Conservation (phyloP, 768 basidiomycete genomes). For the Crucibulum laeve region DNA sequence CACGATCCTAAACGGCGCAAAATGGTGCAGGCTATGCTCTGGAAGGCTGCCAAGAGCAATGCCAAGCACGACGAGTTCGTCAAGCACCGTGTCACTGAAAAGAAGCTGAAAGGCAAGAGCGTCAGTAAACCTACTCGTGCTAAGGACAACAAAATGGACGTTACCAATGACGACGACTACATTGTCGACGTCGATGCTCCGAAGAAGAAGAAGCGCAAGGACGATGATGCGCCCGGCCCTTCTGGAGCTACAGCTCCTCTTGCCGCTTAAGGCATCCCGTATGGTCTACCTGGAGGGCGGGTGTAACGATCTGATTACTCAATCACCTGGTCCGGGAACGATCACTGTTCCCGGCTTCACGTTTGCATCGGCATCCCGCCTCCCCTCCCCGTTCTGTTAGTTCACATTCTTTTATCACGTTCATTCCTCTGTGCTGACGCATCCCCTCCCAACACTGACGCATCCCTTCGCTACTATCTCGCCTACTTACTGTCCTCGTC, state of each 20-base stretch:
- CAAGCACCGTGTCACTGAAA: background rate
- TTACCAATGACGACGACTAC: background rate
- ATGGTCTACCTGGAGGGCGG: background rate
- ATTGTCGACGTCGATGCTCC: background rate
- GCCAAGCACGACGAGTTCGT: background rate
- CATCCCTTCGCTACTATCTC: too few relatives aligned
- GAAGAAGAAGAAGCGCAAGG: background rate
- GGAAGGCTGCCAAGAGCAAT: background rate
- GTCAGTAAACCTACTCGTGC: background rate
- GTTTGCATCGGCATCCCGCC: too few relatives aligned
- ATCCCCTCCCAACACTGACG: too few relatives aligned
- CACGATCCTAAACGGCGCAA: background rate
- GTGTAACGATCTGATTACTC: background rate
- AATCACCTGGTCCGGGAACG: too few relatives aligned
- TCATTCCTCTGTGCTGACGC: too few relatives aligned
- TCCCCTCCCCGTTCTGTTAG: too few relatives aligned
- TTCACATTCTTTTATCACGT: too few relatives aligned
- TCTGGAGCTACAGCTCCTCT: background rate
- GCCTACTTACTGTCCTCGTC: too few relatives aligned
- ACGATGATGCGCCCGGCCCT: background rate
- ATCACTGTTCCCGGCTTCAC: too few relatives aligned
- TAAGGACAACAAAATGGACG: background rate
- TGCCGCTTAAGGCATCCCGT: background rate
- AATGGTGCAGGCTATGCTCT: background rate
- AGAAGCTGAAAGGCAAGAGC: background rate